Conservation (phyloP, 768 basidiomycete species). For the Tylopilus sp. region DNA sequence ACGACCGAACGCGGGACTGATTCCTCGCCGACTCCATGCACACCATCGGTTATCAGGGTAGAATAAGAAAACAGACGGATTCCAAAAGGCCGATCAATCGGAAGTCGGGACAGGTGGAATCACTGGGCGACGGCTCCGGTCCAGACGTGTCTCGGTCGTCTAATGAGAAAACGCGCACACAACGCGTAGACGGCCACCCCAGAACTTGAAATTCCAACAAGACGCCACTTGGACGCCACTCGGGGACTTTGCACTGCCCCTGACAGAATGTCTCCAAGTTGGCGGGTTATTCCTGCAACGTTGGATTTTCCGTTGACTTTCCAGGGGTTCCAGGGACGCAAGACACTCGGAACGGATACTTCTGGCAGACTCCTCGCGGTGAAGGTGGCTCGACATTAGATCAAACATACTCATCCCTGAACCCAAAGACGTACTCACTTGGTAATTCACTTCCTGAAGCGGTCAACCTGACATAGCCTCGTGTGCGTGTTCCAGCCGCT, state of each 20-base stretch:
- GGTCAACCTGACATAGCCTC: slow-evolving; percentile 10
- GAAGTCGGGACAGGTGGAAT: background rate
- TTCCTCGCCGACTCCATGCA: background rate
- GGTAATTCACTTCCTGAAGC: background rate
- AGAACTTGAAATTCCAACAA: background rate
- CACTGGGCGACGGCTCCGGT: background rate
- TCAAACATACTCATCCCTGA: slow-evolving; percentile 1
- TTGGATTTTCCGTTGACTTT: background rate
- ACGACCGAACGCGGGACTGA: no score
- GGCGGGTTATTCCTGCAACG: no score
- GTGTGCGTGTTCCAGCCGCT: background rate
- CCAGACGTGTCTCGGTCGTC: background rate
- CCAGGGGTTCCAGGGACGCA: no score
- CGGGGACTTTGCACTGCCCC: background rate
- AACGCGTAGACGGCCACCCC: background rate
- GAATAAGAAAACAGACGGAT: background rate
- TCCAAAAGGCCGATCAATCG: slow-evolving; percentile 3
- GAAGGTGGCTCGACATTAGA: slow-evolving; percentile 4
- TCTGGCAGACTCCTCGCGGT: background rate
- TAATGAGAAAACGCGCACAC: background rate
- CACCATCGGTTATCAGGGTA: background rate
- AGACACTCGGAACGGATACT: background rate
- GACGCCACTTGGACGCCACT: background rate
- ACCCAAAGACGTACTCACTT: background rate
- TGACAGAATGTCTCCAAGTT: background rate